These are phyloP conservation scores for Boletus insuetus DNA, from an alignment of 768 basidiomycete genomes.

Conservation along the genomic window DNA sequence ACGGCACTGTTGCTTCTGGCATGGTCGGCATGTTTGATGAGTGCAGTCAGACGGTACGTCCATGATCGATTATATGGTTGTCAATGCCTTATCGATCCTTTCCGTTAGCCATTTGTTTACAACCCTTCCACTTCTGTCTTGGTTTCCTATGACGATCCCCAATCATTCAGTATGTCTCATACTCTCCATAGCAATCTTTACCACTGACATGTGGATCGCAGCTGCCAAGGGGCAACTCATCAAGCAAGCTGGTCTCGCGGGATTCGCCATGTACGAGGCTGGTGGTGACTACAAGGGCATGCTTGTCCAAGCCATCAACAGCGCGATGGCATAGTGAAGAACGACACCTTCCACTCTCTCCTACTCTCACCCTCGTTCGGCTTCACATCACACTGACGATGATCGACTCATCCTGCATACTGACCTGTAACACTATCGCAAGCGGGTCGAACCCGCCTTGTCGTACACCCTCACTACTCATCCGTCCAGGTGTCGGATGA, in stretches of 20 bases:
- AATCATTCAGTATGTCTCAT: constrained; percentile 49
- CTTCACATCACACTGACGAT: constrained; percentile 4
- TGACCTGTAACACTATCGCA: neutral
- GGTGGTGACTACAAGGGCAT: constrained; percentile 41
- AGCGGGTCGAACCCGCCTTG: constrained; percentile 10
- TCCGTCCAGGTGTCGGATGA: constrained; percentile 18
- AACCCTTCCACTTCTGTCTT: constrained; percentile 49
- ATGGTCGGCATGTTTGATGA: constrained; percentile 56
- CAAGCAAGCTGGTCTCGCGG: constrained; percentile 30
- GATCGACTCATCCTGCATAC: constrained; percentile 23
- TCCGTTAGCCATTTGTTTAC: constrained; percentile 63
- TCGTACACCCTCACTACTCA: neutral
- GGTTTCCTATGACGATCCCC: constrained; percentile 64
- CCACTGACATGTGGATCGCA: constrained; percentile 12
- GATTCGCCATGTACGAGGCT: constrained; percentile 46
- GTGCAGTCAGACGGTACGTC: constrained; percentile 72
- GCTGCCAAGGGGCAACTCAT: constrained; percentile 46
- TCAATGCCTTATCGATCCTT: neutral
- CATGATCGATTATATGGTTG: neutral
- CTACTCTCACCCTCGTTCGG: constrained; percentile 8
- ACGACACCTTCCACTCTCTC: constrained; percentile 2
- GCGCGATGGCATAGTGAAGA: constrained; percentile 22
- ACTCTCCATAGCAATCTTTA: neutral
- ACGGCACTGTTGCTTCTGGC: constrained; percentile 48
- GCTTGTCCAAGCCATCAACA: constrained; percentile 34